These are phyloP conservation scores for Naganishia liquefaciens DNA, from an alignment of 1,284 basidiomycete genomes.

Conservation along the genomic window DNA sequence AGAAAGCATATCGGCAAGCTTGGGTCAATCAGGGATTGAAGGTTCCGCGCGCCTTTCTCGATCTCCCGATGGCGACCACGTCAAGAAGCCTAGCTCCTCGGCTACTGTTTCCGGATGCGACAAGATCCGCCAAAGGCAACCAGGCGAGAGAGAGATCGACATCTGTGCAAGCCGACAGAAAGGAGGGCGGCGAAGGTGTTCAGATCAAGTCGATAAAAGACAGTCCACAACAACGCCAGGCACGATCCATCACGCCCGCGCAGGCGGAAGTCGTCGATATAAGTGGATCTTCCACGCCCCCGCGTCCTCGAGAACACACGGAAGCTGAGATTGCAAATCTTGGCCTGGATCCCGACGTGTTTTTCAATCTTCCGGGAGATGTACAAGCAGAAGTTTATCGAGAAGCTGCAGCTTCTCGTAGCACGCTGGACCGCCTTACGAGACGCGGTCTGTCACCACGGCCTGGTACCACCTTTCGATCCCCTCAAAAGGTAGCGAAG, in stretches of 20 bases:
- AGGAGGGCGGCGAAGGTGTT: conserved; percentile 8
- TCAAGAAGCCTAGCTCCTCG: conserved; percentile 8
- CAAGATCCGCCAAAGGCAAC: not conserved
- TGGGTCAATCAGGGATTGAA: conserved; percentile 25
- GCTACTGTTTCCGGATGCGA: conserved; percentile 9
- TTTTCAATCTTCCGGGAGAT: conserved; percentile 69
- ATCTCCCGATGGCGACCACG: not conserved
- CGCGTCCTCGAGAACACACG: conserved; percentile 32
- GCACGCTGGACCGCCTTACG: conserved; percentile 13
- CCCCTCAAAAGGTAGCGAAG: conserved; percentile 49
- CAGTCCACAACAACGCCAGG: conserved; percentile 1
- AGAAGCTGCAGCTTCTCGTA: conserved; percentile 8
- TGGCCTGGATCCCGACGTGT: conserved; percentile 68
- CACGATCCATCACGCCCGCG: conserved; percentile 21
- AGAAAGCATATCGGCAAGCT: conserved; percentile 27
- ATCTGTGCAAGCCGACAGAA: conserved; percentile 9
- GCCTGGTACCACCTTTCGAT: conserved; percentile 44
- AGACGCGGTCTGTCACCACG: conserved; percentile 43
- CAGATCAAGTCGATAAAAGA: not conserved
- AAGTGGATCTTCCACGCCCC: conserved; percentile 18
- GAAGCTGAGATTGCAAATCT: conserved; percentile 63
- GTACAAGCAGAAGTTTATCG: conserved; percentile 62
- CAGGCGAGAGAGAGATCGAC: conserved; percentile 5
- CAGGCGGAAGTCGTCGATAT: conserved; percentile 12
- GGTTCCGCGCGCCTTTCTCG: conserved; percentile 16